These are phyloP conservation scores for Chlamydomonas reinhardtii DNA, from an alignment of 163 green algal species.

Conservation along the genomic window DNA sequence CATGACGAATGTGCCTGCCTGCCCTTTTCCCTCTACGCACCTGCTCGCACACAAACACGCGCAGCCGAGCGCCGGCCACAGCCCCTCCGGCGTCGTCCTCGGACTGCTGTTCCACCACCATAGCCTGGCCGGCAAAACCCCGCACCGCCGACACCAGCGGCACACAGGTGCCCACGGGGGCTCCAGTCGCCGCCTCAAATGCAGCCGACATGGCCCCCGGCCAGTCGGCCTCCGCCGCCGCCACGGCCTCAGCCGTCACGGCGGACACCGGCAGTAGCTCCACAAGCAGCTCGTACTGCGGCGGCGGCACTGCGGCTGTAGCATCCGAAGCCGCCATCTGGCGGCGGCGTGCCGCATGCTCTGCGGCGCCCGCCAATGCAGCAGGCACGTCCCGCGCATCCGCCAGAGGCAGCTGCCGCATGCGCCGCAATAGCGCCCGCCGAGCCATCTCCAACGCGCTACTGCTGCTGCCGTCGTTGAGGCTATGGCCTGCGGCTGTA, in stretches of 20 bases:
- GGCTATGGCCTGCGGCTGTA: too few relatives aligned
- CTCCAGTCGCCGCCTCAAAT: neutral
- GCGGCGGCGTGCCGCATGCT: too few relatives aligned
- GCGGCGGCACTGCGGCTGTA: too few relatives aligned
- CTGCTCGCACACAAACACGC: conserved; percentile 47
- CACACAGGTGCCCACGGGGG: too few relatives aligned
- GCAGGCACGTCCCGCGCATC: too few relatives aligned
- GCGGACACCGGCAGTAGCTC: neutral
- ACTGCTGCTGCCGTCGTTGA: too few relatives aligned
- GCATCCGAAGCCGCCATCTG: too few relatives aligned
- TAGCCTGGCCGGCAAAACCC: too few relatives aligned
- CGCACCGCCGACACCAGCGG: neutral
- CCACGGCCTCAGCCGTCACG: neutral
- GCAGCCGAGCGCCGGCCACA: neutral
- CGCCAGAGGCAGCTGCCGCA: too few relatives aligned
- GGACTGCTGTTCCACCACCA: neutral
- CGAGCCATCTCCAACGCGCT: too few relatives aligned
- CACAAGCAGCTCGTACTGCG: neutral
- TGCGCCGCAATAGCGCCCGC: too few relatives aligned
- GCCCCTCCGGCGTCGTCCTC: neutral
- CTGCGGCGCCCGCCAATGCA: too few relatives aligned
- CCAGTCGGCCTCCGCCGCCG: neutral
- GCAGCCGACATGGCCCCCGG: neutral
- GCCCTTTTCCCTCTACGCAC: neutral
- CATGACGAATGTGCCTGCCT: neutral